These are phyloP conservation scores for Leishmania mexicana DNA, from an alignment of 208 protist species.

Conservation along the genomic window DNA sequence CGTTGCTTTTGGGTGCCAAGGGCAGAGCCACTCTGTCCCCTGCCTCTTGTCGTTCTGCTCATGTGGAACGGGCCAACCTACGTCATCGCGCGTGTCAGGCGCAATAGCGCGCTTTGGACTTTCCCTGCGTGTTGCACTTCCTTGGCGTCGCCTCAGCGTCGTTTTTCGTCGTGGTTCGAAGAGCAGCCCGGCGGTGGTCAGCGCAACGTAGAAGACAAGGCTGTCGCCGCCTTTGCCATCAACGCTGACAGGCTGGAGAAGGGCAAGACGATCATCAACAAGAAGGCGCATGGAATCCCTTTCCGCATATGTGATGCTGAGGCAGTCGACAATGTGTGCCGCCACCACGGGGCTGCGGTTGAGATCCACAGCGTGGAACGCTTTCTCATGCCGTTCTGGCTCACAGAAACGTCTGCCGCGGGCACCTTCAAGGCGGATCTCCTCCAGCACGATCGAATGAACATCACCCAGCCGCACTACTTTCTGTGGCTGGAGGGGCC, in stretches of 20 bases:
- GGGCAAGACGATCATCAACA: conserved; percentile 61
- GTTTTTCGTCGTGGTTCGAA: conserved; percentile 72
- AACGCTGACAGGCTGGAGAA: conserved; percentile 68
- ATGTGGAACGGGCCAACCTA: neutral
- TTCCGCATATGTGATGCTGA: conserved; percentile 80
- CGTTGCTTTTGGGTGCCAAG: neutral
- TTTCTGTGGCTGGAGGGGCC: conserved; percentile 85
- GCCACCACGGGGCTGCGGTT: conserved; percentile 72
- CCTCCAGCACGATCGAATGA: conserved; percentile 77
- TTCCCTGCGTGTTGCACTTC: neutral
- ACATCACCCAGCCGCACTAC: conserved; percentile 79
- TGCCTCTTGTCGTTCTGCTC: neutral
- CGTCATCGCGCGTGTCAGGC: neutral
- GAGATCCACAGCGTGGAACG: conserved; percentile 69
- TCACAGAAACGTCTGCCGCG: conserved; percentile 63
- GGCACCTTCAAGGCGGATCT: conserved; percentile 82
- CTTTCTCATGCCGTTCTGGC: conserved; percentile 89
- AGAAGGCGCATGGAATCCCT: conserved; percentile 79
- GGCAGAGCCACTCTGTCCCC: neutral
- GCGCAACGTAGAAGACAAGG: conserved; percentile 25
- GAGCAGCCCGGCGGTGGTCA: conserved; percentile 27
- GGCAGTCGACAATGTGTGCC: conserved; percentile 76
- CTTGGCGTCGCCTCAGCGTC: conserved; percentile 11
- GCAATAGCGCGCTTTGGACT: neutral
- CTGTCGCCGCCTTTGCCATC: conserved; percentile 65